phyloP scores from a whole-genome alignment of 2,329 filamentous ascomycete species.

The Fusarium sp. region DNA sequence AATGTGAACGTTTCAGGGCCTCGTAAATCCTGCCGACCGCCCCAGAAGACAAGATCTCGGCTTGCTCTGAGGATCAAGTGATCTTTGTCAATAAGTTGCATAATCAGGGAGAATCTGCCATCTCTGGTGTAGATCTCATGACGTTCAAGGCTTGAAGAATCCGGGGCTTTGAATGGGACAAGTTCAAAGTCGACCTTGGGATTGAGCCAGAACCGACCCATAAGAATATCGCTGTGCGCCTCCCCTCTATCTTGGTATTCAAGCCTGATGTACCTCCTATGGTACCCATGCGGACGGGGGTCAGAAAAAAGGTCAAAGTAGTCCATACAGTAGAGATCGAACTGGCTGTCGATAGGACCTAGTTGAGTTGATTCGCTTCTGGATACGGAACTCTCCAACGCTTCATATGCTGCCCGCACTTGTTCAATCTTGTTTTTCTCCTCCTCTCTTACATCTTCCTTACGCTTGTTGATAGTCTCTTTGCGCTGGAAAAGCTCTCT shows the following conservation, averaged over 20 bases:
- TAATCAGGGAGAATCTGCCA: not conserved
- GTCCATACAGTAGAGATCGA: slow-evolving; percentile 4
- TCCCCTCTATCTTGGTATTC: not conserved
- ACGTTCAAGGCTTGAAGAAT: not conserved
- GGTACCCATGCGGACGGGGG: not conserved
- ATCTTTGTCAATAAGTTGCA: not conserved
- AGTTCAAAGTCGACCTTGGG: not conserved
- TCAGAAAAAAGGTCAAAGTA: not conserved
- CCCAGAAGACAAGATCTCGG: not conserved
- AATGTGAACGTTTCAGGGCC: not conserved
- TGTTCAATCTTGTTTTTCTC: not conserved
- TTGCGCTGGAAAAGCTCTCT: not conserved
- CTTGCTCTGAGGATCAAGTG: not conserved
- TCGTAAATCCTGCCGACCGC: not conserved
- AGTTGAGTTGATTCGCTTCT: not conserved
- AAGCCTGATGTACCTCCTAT: not conserved
- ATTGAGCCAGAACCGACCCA: not conserved
- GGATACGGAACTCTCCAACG: not conserved
- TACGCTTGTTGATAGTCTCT: not conserved
- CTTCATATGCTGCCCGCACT: not conserved
- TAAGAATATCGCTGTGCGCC: not conserved
- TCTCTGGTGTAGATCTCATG: not conserved
- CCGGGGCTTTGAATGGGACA: not conserved
- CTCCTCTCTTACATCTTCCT: not conserved
- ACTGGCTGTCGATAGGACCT: not conserved